A percentile compares a stretch with the other conserved stretches of the same genome.
Conservation (phyloP, 148 eudicot genomes). For the Amaranthus hypochondriacus region DNA sequence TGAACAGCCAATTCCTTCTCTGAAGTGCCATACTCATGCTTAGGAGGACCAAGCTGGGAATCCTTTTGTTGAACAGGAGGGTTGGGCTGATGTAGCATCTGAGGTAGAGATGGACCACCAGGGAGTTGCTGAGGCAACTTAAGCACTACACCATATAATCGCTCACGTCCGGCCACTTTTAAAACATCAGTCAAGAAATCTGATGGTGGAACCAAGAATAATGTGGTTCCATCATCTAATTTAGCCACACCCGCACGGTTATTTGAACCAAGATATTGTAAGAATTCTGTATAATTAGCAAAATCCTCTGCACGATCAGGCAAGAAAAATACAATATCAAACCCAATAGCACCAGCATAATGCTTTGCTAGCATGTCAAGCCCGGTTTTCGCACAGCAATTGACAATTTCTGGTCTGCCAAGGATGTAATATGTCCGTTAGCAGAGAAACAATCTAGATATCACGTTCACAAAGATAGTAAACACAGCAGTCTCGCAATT, state of each 20-base stretch:
- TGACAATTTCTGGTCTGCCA: conserved; percentile 77
- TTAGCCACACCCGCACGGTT: conserved; percentile 90
- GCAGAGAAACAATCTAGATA: background rate
- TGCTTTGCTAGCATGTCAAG: conserved; percentile 80
- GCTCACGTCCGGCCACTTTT: conserved; percentile 66
- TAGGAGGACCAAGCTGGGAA: conserved; percentile 28
- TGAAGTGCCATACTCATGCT: conserved; percentile 39
- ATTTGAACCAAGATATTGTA: conserved; percentile 68
- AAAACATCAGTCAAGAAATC: conserved; percentile 69
- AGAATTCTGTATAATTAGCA: conserved; percentile 85
- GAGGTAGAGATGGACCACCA: conserved; percentile 34
- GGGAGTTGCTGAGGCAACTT: conserved; percentile 57
- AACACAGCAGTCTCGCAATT: background rate
- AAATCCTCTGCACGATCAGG: conserved; percentile 96
- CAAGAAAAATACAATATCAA: conserved; percentile 65
- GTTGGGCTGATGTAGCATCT: conserved; percentile 31
- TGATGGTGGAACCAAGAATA: conserved; percentile 96
- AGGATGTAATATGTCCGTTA: conserved; percentile 4
- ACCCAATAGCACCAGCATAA: conserved; percentile 74
- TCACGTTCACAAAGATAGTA: background rate
- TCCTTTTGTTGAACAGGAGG: conserved; percentile 36
- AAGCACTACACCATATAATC: conserved; percentile 89
- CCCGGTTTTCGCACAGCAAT: conserved; percentile 92
- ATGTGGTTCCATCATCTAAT: conserved; percentile 86
- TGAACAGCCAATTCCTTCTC: conserved; percentile 37